Conservation (phyloP, 2,329 filamentous ascomycete genomes). For the Thermomyces lanuginosus region DNA sequence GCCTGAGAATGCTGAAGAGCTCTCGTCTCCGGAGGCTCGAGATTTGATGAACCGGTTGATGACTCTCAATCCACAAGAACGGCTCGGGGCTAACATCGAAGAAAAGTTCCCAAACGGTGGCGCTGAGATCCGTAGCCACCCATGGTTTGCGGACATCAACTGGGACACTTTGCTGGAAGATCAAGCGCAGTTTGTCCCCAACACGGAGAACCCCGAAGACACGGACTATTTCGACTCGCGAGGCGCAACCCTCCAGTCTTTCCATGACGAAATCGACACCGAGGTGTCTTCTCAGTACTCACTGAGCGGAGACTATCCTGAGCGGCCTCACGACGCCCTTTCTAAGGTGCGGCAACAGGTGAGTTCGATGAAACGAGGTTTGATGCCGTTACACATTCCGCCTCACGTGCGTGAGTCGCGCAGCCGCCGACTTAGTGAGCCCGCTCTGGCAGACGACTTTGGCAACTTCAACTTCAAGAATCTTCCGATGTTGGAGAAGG, state of each 20-base stretch:
- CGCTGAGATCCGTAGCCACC: constrained; percentile 74
- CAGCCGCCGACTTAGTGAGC: constrained; percentile 76
- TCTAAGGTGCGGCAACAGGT: constrained; percentile 78
- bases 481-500: constrained; percentile 85
- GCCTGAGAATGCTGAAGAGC: constrained; percentile 67
- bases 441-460: constrained; percentile 78
- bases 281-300: constrained; percentile 58
- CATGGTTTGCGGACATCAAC: constrained; percentile 74
- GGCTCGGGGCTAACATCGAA: constrained; percentile 70
- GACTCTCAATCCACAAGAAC: constrained; percentile 63
- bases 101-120: constrained; percentile 73
- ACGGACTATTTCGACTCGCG: constrained; percentile 94
- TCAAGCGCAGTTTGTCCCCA: constrained; percentile 87
- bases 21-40: constrained; percentile 73
- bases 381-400: constrained; percentile 93
- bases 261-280: constrained; percentile 88
- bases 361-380: constrained; percentile 69
- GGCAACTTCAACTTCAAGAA: constrained; percentile 97
- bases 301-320: constrained; percentile 59
- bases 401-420: constrained; percentile 88
- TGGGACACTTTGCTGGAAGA: constrained; percentile 90
- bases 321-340: constrained; percentile 85
- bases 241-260: constrained; percentile 80
- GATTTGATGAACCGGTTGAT: constrained; percentile 88
- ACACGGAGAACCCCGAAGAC: constrained; percentile 84